phyloP scores from a whole-genome alignment of 441 rosid genomes.

The Populus hybrid region DNA sequence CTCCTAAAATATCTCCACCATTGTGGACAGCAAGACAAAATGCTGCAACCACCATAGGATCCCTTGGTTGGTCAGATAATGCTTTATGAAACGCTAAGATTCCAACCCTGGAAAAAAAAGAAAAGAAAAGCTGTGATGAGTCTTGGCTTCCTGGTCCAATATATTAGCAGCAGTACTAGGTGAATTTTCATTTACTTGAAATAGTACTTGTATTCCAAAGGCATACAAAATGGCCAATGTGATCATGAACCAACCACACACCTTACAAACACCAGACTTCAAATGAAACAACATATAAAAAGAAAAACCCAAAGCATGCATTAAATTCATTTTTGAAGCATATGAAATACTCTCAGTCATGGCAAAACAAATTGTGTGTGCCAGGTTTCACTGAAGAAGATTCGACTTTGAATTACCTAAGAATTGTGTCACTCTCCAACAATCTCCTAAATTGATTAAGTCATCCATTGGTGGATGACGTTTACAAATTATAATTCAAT shows the following conservation, averaged over 20 bases:
- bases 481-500: not conserved
- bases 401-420: not conserved
- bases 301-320: not conserved
- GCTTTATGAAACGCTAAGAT: conserved; percentile 35
- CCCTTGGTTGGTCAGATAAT: conserved; percentile 26
- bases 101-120: conserved; percentile 25
- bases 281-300: not conserved
- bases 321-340: not conserved
- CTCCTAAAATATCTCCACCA: conserved; percentile 47
- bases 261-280: not conserved
- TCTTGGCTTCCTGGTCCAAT: not conserved
- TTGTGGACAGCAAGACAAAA: conserved; percentile 31
- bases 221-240: too few species aligned
- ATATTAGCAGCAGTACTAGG: too few species aligned
- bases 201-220: too few species aligned
- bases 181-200: too few species aligned
- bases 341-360: not conserved
- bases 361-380: not conserved
- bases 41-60: conserved; percentile 26
- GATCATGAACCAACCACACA: not conserved
- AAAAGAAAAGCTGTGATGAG: not conserved
- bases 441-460: not conserved
- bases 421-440: not conserved
- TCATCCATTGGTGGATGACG: not conserved
- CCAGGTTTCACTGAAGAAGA: not conserved